These are phyloP conservation scores for Akanthomyces lecanii DNA, from an alignment of 2,329 filamentous ascomycete species.

Conservation along the genomic window DNA sequence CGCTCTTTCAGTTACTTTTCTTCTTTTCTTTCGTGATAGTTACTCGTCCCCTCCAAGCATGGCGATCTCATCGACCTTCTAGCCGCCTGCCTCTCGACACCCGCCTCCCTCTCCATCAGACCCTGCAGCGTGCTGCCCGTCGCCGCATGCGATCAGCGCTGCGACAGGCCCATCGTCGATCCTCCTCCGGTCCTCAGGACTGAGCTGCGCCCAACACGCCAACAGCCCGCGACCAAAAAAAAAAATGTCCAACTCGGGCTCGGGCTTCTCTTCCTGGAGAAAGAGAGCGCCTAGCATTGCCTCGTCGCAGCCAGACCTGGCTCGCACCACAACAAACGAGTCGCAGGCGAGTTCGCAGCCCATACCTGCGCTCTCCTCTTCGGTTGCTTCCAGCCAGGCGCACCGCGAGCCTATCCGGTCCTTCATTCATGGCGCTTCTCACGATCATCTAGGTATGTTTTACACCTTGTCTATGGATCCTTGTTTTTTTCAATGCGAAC, in stretches of 20 bases:
- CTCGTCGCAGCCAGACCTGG: conserved; percentile 30
- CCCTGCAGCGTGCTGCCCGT: not conserved
- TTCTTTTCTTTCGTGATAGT: not conserved
- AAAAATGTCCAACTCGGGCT: conserved; percentile 44
- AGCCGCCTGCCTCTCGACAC: not conserved
- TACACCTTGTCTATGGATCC: not conserved
- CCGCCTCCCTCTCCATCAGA: not conserved
- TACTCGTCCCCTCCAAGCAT: not conserved
- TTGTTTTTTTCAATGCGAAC: not conserved
- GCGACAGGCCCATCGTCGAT: conserved; percentile 1
- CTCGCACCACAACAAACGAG: conserved; percentile 20
- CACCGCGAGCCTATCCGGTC: conserved; percentile 66
- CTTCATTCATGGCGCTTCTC: conserved; percentile 63
- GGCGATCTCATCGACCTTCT: not conserved
- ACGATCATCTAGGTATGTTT: conserved; percentile 53
- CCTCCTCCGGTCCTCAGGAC: not conserved
- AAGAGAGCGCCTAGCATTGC: conserved; percentile 36
- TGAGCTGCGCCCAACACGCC: not conserved
- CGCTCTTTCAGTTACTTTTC: not conserved
- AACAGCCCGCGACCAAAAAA: not conserved
- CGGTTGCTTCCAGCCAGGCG: conserved; percentile 30
- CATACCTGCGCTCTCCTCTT: conserved; percentile 36
- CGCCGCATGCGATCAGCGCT: conserved; percentile 10
- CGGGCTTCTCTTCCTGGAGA: conserved; percentile 47
- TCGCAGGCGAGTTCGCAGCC: conserved; percentile 21